These are phyloP conservation scores for Orobanche coerulescens DNA, from an alignment of 257 asterid species.

Conservation along the genomic window DNA sequence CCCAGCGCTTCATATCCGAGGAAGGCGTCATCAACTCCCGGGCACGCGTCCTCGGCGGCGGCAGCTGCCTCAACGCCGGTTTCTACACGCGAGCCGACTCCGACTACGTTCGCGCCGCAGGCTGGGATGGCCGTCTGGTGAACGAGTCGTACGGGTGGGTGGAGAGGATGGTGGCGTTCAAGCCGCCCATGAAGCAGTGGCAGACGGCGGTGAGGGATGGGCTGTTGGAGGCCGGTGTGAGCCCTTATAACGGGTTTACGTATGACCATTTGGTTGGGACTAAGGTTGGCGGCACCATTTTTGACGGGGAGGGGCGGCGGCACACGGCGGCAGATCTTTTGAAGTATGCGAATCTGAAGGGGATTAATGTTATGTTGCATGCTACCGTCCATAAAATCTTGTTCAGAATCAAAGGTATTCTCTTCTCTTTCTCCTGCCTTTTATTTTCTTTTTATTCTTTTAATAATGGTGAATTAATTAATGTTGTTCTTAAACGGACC, in stretches of 20 bases:
- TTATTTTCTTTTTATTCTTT: background rate
- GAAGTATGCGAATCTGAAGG: constrained; percentile 50
- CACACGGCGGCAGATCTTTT: constrained; percentile 86
- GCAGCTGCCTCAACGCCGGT: constrained; percentile 67
- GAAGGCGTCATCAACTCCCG: constrained; percentile 71
- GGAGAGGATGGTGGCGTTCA: constrained; percentile 58
- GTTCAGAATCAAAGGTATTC: constrained; percentile 44
- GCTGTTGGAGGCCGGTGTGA: constrained; percentile 47
- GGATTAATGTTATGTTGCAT: constrained; percentile 46
- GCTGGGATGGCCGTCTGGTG: constrained; percentile 51
- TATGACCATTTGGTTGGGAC: constrained; percentile 68
- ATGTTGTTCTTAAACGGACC: no score
- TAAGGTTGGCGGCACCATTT: constrained; percentile 70
- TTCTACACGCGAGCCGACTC: constrained; percentile 59
- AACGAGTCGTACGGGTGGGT: constrained; percentile 67
- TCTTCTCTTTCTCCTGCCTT: no score
- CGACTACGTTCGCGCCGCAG: constrained; percentile 27
- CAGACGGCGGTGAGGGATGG: constrained; percentile 68
- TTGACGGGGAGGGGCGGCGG: constrained; percentile 42
- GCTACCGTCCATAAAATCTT: constrained; percentile 61
- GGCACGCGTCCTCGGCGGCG: constrained; percentile 66
- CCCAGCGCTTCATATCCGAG: constrained; percentile 71
- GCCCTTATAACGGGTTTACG: constrained; percentile 61
- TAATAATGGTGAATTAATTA: no score
- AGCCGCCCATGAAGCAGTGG: constrained; percentile 56